These are phyloP conservation scores for Fusarium solani-melongenae DNA, from an alignment of 2,329 filamentous ascomycete genomes.

Conservation along the genomic window DNA sequence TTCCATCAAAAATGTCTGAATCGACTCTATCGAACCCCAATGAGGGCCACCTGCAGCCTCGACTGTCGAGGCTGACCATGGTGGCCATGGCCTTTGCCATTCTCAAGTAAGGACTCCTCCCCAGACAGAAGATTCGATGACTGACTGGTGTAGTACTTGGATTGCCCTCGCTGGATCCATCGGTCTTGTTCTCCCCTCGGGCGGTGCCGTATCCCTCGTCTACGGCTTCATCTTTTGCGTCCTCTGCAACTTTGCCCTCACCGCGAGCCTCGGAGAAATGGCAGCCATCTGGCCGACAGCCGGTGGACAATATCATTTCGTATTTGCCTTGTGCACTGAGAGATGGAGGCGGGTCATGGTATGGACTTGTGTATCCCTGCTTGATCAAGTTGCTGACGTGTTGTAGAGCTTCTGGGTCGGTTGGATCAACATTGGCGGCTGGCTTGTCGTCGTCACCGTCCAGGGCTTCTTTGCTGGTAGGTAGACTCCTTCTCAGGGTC, in stretches of 20 bases:
- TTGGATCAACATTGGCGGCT: conserved; percentile 57
- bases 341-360: conserved; percentile 53
- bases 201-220: conserved; percentile 53
- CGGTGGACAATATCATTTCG: conserved; percentile 58
- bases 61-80: conserved; percentile 53
- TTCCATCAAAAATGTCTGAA: background rate
- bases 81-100: conserved; percentile 56
- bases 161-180: conserved; percentile 54
- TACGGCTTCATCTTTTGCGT: conserved; percentile 60
- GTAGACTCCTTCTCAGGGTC: background rate
- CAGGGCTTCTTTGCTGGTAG: conserved; percentile 56
- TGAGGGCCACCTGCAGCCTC: conserved; percentile 47
- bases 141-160: conserved; percentile 23
- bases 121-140: conserved; percentile 27
- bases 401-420: conserved; percentile 56
- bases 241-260: conserved; percentile 55
- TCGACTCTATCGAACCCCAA: background rate
- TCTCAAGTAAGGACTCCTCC: conserved; percentile 46
- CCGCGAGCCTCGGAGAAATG: conserved; percentile 56
- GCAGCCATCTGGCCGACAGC: conserved; percentile 57
- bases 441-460: conserved; percentile 55
- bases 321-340: conserved; percentile 53
- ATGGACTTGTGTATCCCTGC: background rate
- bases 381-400: background rate
- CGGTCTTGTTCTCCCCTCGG: conserved; percentile 53